Base-by-base conservation (phyloP, 768 basidiomycete species). In the Rossbeevera mucosa region DNA sequence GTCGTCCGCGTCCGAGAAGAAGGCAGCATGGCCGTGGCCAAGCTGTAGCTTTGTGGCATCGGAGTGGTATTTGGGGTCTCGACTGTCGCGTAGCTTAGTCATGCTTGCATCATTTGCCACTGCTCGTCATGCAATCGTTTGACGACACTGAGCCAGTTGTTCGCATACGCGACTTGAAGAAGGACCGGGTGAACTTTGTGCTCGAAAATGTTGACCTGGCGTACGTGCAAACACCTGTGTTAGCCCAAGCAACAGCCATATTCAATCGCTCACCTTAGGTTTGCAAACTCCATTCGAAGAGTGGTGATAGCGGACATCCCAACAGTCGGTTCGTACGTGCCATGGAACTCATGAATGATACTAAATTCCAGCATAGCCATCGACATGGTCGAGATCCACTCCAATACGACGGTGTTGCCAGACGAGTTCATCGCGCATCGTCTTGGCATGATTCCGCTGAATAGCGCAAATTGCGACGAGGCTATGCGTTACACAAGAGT, bases 401-500 rank as follows among this genome's bases (percentile, higher is more conserved):
- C 80, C 50, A 99, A 99, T 68, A 93, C 92, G 5, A 85, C 91
- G 2, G 94, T 96, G 4, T 73, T 99, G 20, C 91, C 94, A 2
- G 96, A 99, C 71, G 96, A 99, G 73, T 96, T 94, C 73, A 88
- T 99, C 55, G 91, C 94, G 0, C 96, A 99, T 70, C 83, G 96
- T 47, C 76, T 99, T 26, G 96, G 96, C 21, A 88, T 96, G 82
- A 78, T 99, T 25, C 96, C 96, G 7, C 76, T 99, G 21, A 76
- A 86, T 47, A 94, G 91, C 69, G 76, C 83, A 33, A 90, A 89
- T 58, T 94, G 92, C 59, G 91, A 93, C 55, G 90, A 92, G 63
- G 90, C 82, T 20, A 88, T 98, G 68, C 79, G 85, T 55, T 86
- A 86, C 61, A 85, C 83, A 47, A 76, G 87, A 65, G 88, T 85